Evolutionary conservation across 1,284 basidiomycete genomes (phyloP).

Genomic region (Ustilago cynodontis): DNA sequence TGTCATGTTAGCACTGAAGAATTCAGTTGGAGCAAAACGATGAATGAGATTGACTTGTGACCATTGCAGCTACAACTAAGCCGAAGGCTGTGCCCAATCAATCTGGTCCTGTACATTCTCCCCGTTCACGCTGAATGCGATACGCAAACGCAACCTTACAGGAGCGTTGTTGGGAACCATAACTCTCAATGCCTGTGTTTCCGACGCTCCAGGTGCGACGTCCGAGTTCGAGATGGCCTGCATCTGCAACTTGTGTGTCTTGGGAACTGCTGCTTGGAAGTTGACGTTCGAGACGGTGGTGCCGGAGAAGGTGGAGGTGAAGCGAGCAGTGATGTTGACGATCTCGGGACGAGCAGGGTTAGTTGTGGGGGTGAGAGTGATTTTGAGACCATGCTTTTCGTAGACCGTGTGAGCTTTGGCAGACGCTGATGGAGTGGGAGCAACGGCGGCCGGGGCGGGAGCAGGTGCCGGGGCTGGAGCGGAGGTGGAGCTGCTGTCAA

Average conservation of each 20-base stretch:
- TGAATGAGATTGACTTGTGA: background rate
- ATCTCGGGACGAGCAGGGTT: constrained; percentile 83
- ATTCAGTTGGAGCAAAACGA: background rate
- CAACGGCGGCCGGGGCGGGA: constrained; percentile 74
- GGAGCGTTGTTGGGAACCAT: constrained; percentile 85
- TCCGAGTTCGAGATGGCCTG: constrained; percentile 91
- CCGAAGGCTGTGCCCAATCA: constrained; percentile 74
- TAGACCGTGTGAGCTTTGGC: constrained; percentile 83
- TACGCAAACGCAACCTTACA: constrained; percentile 85
- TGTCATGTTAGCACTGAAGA: background rate
- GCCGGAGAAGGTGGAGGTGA: constrained; percentile 77
- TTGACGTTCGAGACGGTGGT: constrained; percentile 75
- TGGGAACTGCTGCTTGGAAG: constrained; percentile 98
- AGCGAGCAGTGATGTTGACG: constrained; percentile 89
- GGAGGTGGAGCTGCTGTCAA: constrained; percentile 22
- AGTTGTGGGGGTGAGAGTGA: constrained; percentile 88
- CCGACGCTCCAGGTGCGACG: constrained; percentile 81
- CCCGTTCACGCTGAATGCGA: constrained; percentile 78
- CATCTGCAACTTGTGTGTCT: constrained; percentile 98
- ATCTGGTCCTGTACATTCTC: constrained; percentile 88
- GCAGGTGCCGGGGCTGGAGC: constrained; percentile 72
- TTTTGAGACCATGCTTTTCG: constrained; percentile 87
- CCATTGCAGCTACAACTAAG: constrained; percentile 3
- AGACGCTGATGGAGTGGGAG: constrained; percentile 68
- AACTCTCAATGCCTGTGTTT: constrained; percentile 95